Base-by-base conservation (phyloP, 1,139 yeast genomes). In the Geotrichum phurueaensis region DNA sequence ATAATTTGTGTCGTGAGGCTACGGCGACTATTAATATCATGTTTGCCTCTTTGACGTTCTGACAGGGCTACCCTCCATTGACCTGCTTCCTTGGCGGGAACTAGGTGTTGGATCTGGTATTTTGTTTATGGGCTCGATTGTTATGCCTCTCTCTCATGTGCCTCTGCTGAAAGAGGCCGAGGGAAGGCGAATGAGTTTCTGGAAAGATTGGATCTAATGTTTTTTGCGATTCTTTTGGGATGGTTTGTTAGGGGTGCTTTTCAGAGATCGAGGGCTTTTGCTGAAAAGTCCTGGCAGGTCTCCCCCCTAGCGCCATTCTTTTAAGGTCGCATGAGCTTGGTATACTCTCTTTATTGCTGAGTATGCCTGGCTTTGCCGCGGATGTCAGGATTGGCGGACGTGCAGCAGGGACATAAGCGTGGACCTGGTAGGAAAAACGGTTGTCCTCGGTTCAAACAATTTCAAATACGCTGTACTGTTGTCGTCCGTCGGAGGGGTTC, bases 11-110 rank as follows among this genome's bases (percentile, higher is more conserved):
- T 43, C 45, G 56, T 53, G 33, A 39, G 56, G 56, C 51, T 53
- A 43, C 50, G 36, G 25, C 56, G 33, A 43, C 56, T 20, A 29
- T 12, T 22, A 49, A 49, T 20, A 15, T 27, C 43, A 39, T 25
- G n/a, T 48, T 43, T 22, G 56, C 31, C 56, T 43, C 56, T 53
- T 53, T 53, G 56, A 49, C 27, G 56, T 53, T 27, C 31, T 33
- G 2, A 33, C 15, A 33, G 4, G 13, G 39, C 13, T 33, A 10
- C 39, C 39, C 39, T 33, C 9, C 39, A 33, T 33, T 33, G 13
- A 33, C 39, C 39, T 12, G 39, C 39, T 33, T 10, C 39, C 13
- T 12, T 33, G 12, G 39, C 39, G 39, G 39, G 15, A 33, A 33
- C 39, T 33, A 33, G 39, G 39, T 33, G 39, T 33, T 33, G 39